phyloP scores from a whole-genome alignment of 352 stramenopile genomes.

The Globisporangium polare region DNA sequence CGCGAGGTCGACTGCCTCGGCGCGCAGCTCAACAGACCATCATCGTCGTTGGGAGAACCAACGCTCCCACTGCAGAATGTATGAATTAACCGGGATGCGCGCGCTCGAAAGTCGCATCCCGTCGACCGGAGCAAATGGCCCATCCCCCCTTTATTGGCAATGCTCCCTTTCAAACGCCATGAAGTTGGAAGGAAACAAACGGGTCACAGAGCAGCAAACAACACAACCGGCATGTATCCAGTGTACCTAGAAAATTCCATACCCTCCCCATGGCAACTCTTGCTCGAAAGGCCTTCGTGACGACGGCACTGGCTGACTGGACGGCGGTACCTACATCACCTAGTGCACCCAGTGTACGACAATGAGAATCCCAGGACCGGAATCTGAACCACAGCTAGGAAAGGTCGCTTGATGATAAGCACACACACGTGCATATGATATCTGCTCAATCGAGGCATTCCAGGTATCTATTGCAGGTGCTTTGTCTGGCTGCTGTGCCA shows the following conservation, averaged over 20 bases:
- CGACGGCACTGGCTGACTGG: neutral
- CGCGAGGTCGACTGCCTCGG: neutral
- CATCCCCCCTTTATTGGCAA: neutral
- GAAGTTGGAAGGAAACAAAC: neutral
- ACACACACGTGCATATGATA: neutral
- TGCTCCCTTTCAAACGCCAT: neutral
- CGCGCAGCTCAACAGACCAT: neutral
- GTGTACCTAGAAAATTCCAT: neutral
- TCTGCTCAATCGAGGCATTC: neutral
- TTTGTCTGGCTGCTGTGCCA: too few species aligned
- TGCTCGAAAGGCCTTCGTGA: neutral
- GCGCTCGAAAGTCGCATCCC: neutral
- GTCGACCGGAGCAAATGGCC: neutral
- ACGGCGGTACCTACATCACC: conserved; percentile 3
- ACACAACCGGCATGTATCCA: neutral
- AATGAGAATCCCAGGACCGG: neutral
- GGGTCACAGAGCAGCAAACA: neutral
- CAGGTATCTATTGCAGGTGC: neutral
- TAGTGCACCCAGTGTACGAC: neutral
- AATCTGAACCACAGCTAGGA: neutral
- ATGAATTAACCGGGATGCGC: conserved; percentile 12
- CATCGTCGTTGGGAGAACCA: neutral
- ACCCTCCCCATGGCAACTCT: neutral
- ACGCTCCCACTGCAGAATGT: conserved; percentile 9
- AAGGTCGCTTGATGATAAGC: too few species aligned